Evolutionary conservation across 805 yeast species (phyloP).

Genomic region (Kazachstania kunashirensis): DNA sequence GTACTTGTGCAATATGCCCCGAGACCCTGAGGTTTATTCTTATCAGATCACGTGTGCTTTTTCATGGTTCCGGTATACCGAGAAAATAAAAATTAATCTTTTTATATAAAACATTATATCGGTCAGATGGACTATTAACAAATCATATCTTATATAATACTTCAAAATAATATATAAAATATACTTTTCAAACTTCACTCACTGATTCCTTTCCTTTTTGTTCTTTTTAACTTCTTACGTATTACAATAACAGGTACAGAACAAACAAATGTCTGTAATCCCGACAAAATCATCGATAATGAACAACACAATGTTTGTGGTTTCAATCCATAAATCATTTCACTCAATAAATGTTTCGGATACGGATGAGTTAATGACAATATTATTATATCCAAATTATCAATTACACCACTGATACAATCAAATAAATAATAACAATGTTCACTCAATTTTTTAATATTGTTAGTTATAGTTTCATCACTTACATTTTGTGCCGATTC

Average conservation of each 20-base stretch:
- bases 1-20: too few relatives aligned
- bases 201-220: constrained; percentile 22
- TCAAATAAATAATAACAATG: constrained; percentile 23
- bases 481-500: constrained; percentile 8
- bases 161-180: background rate
- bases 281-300: constrained; percentile 19
- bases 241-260: constrained; percentile 28
- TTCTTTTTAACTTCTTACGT: constrained; percentile 25
- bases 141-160: background rate
- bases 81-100: too few relatives aligned
- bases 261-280: constrained; percentile 26
- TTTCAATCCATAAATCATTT: constrained; percentile 29
- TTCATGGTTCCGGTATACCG: too few relatives aligned
- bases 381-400: constrained; percentile 24
- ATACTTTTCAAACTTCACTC: constrained; percentile 7
- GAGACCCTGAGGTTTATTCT: too few relatives aligned
- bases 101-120: too few relatives aligned
- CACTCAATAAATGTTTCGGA: constrained; percentile 32
- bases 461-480: constrained; percentile 8
- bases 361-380: constrained; percentile 32
- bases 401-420: constrained; percentile 20
- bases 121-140: constrained; percentile 1
- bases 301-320: constrained; percentile 27
- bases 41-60: too few relatives aligned
- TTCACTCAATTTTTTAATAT: constrained; percentile 13